Evolutionary conservation across 176 grass and related monocot species (phyloP).

Genomic region (Poa pratensis): DNA sequence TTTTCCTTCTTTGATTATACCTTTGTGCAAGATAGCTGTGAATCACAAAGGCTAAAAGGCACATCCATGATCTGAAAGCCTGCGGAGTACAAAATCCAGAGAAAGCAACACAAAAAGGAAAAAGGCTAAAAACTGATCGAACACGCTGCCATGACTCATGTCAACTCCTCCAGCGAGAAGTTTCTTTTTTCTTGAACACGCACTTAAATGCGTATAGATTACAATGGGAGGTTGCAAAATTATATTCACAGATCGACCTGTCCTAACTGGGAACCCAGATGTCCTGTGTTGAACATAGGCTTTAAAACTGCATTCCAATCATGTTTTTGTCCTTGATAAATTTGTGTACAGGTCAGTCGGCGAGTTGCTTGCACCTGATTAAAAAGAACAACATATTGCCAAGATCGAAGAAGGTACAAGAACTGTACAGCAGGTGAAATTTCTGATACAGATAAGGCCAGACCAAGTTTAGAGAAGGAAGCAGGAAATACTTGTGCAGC

Average conservation of each 20-base stretch:
- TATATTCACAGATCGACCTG: background rate
- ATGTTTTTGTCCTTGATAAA: background rate
- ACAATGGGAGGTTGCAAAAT: background rate
- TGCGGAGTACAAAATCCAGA: background rate
- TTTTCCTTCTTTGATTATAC: background rate
- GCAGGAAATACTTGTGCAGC: background rate
- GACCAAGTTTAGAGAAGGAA: background rate
- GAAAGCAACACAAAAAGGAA: background rate
- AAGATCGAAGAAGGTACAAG: background rate
- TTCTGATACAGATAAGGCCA: background rate
- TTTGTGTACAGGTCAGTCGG: background rate
- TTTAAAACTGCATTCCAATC: background rate
- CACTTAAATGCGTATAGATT: too few species aligned
- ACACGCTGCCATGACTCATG: background rate
- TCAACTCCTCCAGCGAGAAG: background rate
- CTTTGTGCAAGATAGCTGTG: background rate
- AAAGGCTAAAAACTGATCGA: background rate
- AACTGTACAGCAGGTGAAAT: background rate
- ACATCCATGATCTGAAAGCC: background rate
- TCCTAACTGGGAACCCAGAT: background rate
- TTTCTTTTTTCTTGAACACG: too few species aligned
- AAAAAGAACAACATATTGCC: conserved; percentile 12
- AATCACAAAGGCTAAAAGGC: background rate
- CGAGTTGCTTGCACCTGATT: background rate
- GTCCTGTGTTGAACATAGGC: background rate